phyloP scores from a whole-genome alignment of 1,284 basidiomycete species.

The Trichosporon asahii region DNA sequence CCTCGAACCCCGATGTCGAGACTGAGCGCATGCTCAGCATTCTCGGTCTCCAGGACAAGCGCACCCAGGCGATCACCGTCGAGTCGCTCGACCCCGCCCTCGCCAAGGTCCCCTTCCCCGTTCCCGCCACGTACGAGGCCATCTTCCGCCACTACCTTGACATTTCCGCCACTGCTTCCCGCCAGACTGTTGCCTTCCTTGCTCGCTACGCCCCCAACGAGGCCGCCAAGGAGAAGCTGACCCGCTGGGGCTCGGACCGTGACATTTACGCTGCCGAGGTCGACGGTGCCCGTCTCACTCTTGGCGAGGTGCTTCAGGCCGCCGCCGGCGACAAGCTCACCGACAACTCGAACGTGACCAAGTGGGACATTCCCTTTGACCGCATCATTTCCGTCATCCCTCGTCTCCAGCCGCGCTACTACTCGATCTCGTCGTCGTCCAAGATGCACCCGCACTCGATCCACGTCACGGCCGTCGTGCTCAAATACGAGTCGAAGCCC shows the following conservation, averaged over 20 bases:
- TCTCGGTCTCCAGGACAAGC: slow-evolving; percentile 72
- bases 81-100: slow-evolving; percentile 95
- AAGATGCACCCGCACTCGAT: slow-evolving; percentile 83
- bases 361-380: slow-evolving; percentile 92
- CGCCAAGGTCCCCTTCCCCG: slow-evolving; percentile 98
- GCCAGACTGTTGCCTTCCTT: slow-evolving; percentile 83
- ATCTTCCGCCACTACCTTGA: slow-evolving; percentile 97
- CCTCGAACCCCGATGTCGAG: slow-evolving; percentile 86
- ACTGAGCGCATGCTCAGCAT: slow-evolving; percentile 83
- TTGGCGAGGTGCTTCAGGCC: slow-evolving; percentile 86
- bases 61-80: slow-evolving; percentile 78
- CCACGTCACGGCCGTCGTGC: slow-evolving; percentile 91
- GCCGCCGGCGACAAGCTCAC: slow-evolving; percentile 69
- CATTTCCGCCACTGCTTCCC: slow-evolving; percentile 85
- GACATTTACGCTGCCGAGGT: slow-evolving; percentile 76
- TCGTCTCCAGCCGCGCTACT: slow-evolving; percentile 92
- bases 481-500: slow-evolving; percentile 74
- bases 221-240: slow-evolving; percentile 69
- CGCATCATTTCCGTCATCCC: slow-evolving; percentile 89
- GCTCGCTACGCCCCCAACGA: slow-evolving; percentile 84
- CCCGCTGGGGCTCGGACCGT: slow-evolving; percentile 79
- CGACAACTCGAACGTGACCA: slow-evolving; percentile 61
- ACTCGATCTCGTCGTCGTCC: slow-evolving; percentile 96
- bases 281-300: slow-evolving; percentile 75
- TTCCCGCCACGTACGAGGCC: slow-evolving; percentile 89